Percentiles rank a stretch among this genome's conserved stretches.
Conservation (phyloP, 495 filamentous ascomycete genomes). For the Parachaetomium inaequale region DNA sequence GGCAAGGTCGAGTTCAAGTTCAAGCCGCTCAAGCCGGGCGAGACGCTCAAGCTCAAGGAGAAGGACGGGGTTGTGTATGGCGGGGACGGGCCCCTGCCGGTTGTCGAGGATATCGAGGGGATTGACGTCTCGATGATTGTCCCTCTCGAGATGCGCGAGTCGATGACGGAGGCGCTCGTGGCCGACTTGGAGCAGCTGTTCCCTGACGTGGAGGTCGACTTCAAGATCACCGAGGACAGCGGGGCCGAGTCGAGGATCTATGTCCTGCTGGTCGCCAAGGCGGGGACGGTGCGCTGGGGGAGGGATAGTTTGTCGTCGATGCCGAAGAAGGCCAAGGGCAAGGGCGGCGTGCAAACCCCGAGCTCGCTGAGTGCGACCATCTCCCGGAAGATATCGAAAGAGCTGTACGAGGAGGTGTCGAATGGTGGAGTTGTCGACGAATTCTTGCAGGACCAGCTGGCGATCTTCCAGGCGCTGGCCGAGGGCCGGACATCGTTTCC, state of each 20-base stretch:
- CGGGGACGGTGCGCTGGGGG: slow-evolving; percentile 59
- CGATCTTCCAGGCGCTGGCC: slow-evolving; percentile 76
- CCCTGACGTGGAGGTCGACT: slow-evolving; percentile 46
- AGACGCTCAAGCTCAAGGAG: slow-evolving; percentile 44
- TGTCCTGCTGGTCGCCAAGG: slow-evolving; percentile 68
- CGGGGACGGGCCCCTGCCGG: background rate
- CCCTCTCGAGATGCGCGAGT: slow-evolving; percentile 43
- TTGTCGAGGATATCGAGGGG: slow-evolving; percentile 39
- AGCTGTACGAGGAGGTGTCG: slow-evolving; percentile 56
- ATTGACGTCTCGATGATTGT: slow-evolving; percentile 60
- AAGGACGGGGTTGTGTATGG: slow-evolving; percentile 21
- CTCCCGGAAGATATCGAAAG: slow-evolving; percentile 51
- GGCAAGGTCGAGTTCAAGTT: slow-evolving; percentile 61
- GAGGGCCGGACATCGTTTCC: slow-evolving; percentile 48
- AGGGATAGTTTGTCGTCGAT: slow-evolving; percentile 59
- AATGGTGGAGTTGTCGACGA: slow-evolving; percentile 61
- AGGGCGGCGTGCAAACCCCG: slow-evolving; percentile 2
- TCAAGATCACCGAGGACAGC: slow-evolving; percentile 56
- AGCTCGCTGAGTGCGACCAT: slow-evolving; percentile 37
- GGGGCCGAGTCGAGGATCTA: slow-evolving; percentile 61
- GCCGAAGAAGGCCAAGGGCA: slow-evolving; percentile 39
- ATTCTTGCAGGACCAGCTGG: slow-evolving; percentile 73
- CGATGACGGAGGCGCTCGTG: slow-evolving; percentile 37
- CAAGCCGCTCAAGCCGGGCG: slow-evolving; percentile 45
- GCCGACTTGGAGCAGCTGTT: slow-evolving; percentile 38